A percentile compares a stretch with the other conserved stretches of the same genome.
Conservation (phyloP, 2,329 filamentous ascomycete genomes). For the Arthroderma sp. region DNA sequence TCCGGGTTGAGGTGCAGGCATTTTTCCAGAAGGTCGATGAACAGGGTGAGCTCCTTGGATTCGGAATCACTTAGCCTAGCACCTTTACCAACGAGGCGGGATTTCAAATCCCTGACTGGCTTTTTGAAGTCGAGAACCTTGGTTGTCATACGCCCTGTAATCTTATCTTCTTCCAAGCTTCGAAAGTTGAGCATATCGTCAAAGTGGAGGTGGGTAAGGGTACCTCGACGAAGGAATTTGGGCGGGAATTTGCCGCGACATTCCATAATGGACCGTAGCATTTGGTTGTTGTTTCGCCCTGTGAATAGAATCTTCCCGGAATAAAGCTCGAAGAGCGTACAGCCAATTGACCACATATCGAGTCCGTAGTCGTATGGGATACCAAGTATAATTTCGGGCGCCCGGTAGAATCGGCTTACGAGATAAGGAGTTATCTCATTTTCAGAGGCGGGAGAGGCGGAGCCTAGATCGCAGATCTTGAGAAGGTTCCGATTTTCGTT, state of each 20-base stretch:
- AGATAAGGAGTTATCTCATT: constrained; percentile 90
- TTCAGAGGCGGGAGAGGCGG: constrained; percentile 82
- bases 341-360: constrained; percentile 96
- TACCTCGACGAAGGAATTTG: constrained; percentile 74
- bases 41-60: constrained; percentile 63
- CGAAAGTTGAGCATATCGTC: constrained; percentile 73
- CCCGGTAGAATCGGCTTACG: constrained; percentile 92
- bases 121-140: constrained; percentile 42
- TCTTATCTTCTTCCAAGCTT: constrained; percentile 73
- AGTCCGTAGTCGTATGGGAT: constrained; percentile 89
- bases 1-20: constrained; percentile 85
- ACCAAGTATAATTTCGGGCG: constrained; percentile 93
- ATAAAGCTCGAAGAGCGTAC: constrained; percentile 91
- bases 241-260: constrained; percentile 82
- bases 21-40: constrained; percentile 76
- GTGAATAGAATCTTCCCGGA: constrained; percentile 96
- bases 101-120: constrained; percentile 68
- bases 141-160: constrained; percentile 61
- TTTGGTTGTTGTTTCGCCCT: constrained; percentile 92
- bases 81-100: constrained; percentile 58
- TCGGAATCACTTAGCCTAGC: constrained; percentile 62
- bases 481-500: constrained; percentile 71
- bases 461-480: constrained; percentile 93
- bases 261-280: constrained; percentile 94
- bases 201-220: constrained; percentile 65